phyloP scores from a whole-genome alignment of 176 grass and related monocot species.

The Panicum miliaceum region DNA sequence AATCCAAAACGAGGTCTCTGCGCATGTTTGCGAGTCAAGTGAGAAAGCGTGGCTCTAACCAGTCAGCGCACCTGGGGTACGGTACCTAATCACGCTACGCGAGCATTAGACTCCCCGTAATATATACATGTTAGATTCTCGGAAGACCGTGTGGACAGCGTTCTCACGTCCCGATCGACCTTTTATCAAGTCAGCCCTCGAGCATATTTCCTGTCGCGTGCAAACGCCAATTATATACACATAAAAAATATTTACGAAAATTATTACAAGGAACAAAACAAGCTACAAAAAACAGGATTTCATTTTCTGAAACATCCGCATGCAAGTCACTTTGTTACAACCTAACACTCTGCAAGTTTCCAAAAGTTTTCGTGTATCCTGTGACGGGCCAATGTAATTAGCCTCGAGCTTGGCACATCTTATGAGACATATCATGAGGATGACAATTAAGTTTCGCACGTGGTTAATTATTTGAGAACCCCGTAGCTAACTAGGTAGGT shows the following conservation, averaged over 20 bases:
- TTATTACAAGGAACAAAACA: not conserved
- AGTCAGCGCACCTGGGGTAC: not conserved
- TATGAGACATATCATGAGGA: too few species aligned
- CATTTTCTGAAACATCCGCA: not conserved
- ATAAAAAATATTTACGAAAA: not conserved
- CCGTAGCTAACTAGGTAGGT: too few species aligned
- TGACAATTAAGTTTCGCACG: too few species aligned
- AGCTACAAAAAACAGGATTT: too few species aligned
- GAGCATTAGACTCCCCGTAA: not conserved
- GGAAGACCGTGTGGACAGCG: not conserved
- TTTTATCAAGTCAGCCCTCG: not conserved
- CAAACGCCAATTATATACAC: not conserved
- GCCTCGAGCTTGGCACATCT: too few species aligned
- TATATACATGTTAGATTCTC: constrained; percentile 3
- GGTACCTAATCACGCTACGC: not conserved
- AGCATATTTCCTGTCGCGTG: not conserved
- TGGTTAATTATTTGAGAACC: too few species aligned
- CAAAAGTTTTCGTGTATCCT: not conserved
- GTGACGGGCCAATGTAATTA: too few species aligned
- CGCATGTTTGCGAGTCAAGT: not conserved
- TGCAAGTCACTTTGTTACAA: not conserved
- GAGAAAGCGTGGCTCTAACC: constrained; percentile 12
- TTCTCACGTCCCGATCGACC: constrained; percentile 14
- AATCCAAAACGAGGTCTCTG: not conserved
- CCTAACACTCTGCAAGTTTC: not conserved